A percentile compares a stretch with the other conserved stretches of the same genome.
phyloP scores from a whole-genome alignment of 768 basidiomycete genomes.

The Podaxis sp. region DNA sequence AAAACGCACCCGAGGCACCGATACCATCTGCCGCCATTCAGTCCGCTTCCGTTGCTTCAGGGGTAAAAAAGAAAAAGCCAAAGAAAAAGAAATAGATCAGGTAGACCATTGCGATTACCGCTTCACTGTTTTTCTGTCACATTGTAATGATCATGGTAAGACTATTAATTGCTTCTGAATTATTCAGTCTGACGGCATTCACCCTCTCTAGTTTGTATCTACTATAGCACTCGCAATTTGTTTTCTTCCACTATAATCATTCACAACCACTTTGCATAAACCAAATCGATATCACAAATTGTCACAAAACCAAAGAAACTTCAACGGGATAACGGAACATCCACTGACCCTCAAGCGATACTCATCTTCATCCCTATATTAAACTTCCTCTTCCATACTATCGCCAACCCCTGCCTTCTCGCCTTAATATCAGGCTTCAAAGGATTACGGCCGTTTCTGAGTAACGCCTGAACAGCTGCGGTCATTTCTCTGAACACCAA shows the following conservation, averaged over 20 bases:
- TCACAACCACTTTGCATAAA: background rate
- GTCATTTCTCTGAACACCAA: background rate
- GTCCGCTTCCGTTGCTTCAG: slow-evolving; percentile 41
- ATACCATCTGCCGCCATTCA: slow-evolving; percentile 14
- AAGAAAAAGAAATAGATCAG: slow-evolving; percentile 69
- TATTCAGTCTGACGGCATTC: no score
- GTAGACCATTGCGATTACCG: background rate
- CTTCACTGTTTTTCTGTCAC: background rate
- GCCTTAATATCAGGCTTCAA: background rate
- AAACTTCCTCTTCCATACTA: background rate
- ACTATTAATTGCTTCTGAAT: no score
- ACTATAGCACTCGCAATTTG: slow-evolving; percentile 6
- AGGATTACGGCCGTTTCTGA: background rate
- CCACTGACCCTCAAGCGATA: background rate
- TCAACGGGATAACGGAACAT: background rate
- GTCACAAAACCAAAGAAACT: background rate
- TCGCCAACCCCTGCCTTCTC: background rate
- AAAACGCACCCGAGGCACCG: slow-evolving; percentile 30
- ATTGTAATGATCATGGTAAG: slow-evolving; percentile 11
- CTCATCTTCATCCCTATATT: background rate
- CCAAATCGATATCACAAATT: background rate
- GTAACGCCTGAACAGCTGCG: background rate
- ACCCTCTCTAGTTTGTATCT: slow-evolving; percentile 2
- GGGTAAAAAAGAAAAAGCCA: slow-evolving; percentile 80
- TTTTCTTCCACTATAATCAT: background rate